Conservation (phyloP, 441 rosid species). For the Populus trichocarpa region DNA sequence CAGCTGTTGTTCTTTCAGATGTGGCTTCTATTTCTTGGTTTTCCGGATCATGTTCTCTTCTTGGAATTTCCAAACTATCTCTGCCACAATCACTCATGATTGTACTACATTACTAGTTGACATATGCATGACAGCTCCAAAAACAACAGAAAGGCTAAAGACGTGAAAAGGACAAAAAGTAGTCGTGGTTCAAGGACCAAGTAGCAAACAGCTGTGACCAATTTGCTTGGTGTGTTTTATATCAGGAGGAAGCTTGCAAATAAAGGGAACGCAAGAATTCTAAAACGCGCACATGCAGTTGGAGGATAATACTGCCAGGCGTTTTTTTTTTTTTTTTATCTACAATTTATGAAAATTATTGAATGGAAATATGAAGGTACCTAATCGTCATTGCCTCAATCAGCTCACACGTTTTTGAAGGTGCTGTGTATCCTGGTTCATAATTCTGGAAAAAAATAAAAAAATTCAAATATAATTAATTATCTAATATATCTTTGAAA, state of each 20-base stretch:
- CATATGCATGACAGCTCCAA: not conserved
- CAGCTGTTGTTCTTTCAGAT: conserved; percentile 21
- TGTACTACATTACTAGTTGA: not conserved
- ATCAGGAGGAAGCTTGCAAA: not conserved
- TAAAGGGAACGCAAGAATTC: conserved; percentile 3
- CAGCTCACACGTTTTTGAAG: conserved; percentile 48
- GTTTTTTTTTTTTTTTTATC: not conserved
- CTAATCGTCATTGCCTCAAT: conserved; percentile 50
- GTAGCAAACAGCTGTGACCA: not conserved
- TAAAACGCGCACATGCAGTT: conserved; percentile 7
- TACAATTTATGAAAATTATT: too few relatives aligned
- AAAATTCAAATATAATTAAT: not conserved
- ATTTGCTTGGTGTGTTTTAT: not conserved
- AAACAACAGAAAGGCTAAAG: not conserved
- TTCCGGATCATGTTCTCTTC: conserved; percentile 25
- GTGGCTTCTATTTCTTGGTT: conserved; percentile 14
- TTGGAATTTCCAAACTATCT: conserved; percentile 43
- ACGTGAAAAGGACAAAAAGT: not conserved
- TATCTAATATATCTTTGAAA: not conserved
- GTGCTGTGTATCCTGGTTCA: conserved; percentile 60
- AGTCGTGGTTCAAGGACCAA: not conserved
- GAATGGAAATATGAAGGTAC: conserved; percentile 27
- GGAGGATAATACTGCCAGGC: conserved; percentile 9
- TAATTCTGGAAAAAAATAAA: conserved; percentile 34
- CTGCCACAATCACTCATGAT: conserved; percentile 24